Base-by-base conservation (phyloP, 495 filamentous ascomycete species). In the Filosporella fistucella region DNA sequence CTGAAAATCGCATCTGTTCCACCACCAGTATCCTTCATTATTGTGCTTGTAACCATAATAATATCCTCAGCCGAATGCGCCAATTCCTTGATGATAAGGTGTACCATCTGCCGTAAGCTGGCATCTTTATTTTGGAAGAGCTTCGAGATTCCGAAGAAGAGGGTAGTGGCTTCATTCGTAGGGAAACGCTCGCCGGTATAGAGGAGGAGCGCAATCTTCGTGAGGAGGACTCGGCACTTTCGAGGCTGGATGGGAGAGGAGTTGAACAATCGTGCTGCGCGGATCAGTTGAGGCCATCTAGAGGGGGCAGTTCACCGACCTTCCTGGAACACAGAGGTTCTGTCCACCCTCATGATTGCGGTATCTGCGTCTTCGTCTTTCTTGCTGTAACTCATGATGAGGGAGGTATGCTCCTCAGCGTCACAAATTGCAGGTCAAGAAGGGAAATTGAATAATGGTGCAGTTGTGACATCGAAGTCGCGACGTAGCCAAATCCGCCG, bases 111-210 rank as follows among this genome's bases (percentile, higher is more conserved):
- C 59, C 93, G 89, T 66, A 99, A 77, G 54, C 88, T 89, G 56
- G 91, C 88, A 81, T 99, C 93, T 67, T 96, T 96, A 69, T 96
- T 96, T 71, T 99, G 93, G 76, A 99, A 99, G 48, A 99, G 82
- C 74, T 99, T 99, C 51, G 91, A 95, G 66, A 99, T 97, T 52
- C 91, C 90, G 70, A 99, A 97, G 79, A 99, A 99, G 48, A 99
- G 87, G 35, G 88, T 89, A 23, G 93, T 99, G 53, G 93, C 93
- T 77, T 99, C 93, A 58, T 94, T 93, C 54, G 85, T 89, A 33
- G 91, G 93, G 75, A 97, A 97, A 55, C 81, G 85, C 74, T 99
- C 93, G 51, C 94, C 93, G 21, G 91, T 97, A 70, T 96, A 96
- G 53, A 97, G 75, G 58, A 97, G 85, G 52, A 97, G 86, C 42